A percentile compares a stretch with the other conserved stretches of the same genome.
These are phyloP conservation scores for Pseudisothecium myosuroides DNA, from an alignment of 225 moss, liverwort and hornwort genomes.

Conservation along the genomic window DNA sequence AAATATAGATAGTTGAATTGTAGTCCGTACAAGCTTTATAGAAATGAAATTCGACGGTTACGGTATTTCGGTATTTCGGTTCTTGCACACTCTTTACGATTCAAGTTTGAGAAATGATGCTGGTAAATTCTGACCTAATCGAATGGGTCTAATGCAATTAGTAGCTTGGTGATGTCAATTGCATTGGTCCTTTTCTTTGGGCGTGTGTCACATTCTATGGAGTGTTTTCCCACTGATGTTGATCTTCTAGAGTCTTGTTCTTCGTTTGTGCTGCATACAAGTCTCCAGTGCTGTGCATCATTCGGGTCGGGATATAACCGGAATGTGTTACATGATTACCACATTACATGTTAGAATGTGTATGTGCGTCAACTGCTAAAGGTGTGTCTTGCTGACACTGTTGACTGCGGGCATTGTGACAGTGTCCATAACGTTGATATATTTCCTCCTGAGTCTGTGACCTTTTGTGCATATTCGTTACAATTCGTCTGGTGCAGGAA, in stretches of 20 bases:
- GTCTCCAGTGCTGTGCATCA: background rate
- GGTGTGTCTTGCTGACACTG: background rate
- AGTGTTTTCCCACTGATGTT: background rate
- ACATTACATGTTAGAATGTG: background rate
- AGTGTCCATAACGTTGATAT: background rate
- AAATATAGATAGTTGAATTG: background rate
- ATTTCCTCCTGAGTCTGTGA: background rate
- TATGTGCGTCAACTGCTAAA: background rate
- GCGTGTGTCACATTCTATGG: background rate
- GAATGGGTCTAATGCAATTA: background rate
- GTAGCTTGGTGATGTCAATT: background rate
- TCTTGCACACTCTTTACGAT: background rate
- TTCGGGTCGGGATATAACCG: background rate
- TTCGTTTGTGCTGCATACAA: background rate
- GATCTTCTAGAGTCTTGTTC: background rate
- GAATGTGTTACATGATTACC: background rate
- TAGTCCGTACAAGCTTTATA: background rate
- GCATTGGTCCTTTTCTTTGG: background rate
- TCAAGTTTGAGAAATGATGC: background rate
- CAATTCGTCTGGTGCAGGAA: constrained; percentile 30
- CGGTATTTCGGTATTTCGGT: background rate
- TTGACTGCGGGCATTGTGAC: background rate
- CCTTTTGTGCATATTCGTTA: background rate
- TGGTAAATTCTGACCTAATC: background rate
- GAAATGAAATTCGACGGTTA: background rate